A percentile compares a stretch with the other conserved stretches of the same genome.
phyloP scores from a whole-genome alignment of 805 yeast species.

The Candida nonsorbophila region DNA sequence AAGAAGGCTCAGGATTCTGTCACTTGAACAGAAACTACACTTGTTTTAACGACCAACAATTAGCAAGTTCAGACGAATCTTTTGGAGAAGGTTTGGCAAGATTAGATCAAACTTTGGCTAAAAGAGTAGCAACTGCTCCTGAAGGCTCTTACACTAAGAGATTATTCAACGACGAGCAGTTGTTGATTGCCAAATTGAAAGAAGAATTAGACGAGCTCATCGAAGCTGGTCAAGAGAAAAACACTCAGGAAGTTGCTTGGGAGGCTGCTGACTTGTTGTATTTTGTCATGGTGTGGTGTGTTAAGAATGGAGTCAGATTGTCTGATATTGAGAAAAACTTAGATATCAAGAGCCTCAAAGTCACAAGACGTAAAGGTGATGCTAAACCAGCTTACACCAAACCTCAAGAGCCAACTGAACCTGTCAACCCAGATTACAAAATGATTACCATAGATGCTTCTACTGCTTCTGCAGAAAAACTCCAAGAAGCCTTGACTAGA shows the following conservation, averaged over 20 bases:
- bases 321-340: constrained; percentile 80
- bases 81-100: constrained; percentile 58
- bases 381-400: constrained; percentile 78
- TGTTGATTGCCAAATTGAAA: constrained; percentile 80
- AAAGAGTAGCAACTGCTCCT: constrained; percentile 68
- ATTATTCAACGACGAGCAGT: constrained; percentile 68
- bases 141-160: constrained; percentile 93
- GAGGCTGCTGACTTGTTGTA: constrained; percentile 89
- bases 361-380: constrained; percentile 91
- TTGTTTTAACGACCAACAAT: constrained; percentile 58
- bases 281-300: constrained; percentile 50
- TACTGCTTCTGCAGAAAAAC: constrained; percentile 31
- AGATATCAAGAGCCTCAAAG: constrained; percentile 77
- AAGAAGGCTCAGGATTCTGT: constrained; percentile 82
- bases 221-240: constrained; percentile 54
- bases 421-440: constrained; percentile 32
- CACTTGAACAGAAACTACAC: constrained; percentile 70
- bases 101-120: constrained; percentile 60
- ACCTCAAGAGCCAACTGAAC: constrained; percentile 11
- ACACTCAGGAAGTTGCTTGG: constrained; percentile 55
- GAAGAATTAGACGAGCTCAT: constrained; percentile 96
- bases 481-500: constrained; percentile 67
- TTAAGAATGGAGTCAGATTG: constrained; percentile 70
- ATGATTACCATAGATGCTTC: constrained; percentile 47
- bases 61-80: constrained; percentile 34